phyloP scores from a whole-genome alignment of 1,139 yeast genomes.

The Sugiyamaella xylanicola region DNA sequence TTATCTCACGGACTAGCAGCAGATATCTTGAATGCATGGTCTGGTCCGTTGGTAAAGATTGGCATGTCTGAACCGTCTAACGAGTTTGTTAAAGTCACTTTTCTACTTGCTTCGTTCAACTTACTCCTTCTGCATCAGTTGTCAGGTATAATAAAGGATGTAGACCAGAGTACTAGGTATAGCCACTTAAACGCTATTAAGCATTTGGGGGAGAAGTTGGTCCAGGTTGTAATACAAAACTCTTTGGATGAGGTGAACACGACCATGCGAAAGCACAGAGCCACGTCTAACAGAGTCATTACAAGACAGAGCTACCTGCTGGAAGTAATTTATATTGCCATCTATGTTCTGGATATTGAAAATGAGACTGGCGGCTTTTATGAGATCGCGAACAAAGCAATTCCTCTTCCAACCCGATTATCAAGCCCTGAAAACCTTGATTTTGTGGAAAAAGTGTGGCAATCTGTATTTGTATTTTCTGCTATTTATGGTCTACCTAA shows the following conservation, averaged over 20 bases:
- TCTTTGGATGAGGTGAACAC: constrained; percentile 4
- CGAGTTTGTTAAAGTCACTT: constrained; percentile 7
- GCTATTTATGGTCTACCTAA: constrained; percentile 9
- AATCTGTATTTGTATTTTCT: constrained; percentile 7
- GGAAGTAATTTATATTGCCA: constrained; percentile 19
- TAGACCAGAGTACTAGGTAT: neutral
- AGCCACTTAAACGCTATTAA: constrained; percentile 13
- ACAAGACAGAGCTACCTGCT: constrained; percentile 20
- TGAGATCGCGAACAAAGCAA: neutral
- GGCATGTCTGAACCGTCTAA: neutral
- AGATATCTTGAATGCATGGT: constrained; percentile 6
- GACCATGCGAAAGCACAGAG: constrained; percentile 16
- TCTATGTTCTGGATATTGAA: constrained; percentile 8
- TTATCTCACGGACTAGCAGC: constrained; percentile 10
- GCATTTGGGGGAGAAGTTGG: constrained; percentile 10
- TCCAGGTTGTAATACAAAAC: neutral
- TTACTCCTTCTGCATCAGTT: constrained; percentile 7
- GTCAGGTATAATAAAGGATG: neutral
- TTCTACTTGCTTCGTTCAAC: constrained; percentile 13
- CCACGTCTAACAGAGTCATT: constrained; percentile 18
- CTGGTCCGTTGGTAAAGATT: neutral
- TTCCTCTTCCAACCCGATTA: neutral
- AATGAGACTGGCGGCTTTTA: neutral
- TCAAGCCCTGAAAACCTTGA: neutral
- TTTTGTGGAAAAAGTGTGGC: constrained; percentile 10